phyloP scores from a whole-genome alignment of 768 basidiomycete genomes.

The Russula griseocarnosa region DNA sequence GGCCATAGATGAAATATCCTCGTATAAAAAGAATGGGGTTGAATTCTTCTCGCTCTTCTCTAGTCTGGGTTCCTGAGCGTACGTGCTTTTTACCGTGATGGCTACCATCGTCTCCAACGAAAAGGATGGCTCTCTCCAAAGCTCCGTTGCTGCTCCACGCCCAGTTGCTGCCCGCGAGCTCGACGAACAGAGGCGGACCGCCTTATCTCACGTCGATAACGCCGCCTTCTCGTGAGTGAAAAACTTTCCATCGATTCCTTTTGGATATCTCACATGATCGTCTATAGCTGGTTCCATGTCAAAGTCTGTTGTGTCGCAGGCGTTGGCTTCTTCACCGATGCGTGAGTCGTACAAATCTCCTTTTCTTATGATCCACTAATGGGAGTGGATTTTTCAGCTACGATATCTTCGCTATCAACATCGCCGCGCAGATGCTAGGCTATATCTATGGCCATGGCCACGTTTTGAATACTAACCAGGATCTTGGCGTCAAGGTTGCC shows the following conservation, averaged over 20 bases:
- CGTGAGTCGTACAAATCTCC: slow-evolving; percentile 39
- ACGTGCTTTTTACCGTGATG: slow-evolving; percentile 3
- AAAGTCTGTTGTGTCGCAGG: slow-evolving; percentile 52
- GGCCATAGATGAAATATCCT: slow-evolving; percentile 1
- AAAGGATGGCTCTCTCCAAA: slow-evolving; percentile 17
- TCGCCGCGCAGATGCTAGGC: slow-evolving; percentile 77
- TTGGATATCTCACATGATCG: not conserved
- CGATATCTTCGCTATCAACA: slow-evolving; percentile 88
- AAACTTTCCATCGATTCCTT: not conserved
- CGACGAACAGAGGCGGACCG: slow-evolving; percentile 71
- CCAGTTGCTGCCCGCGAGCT: slow-evolving; percentile 33
- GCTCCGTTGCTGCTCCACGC: not conserved
- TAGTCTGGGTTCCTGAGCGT: not conserved
- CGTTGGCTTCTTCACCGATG: slow-evolving; percentile 89
- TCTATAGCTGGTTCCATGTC: slow-evolving; percentile 47
- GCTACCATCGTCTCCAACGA: slow-evolving; percentile 8
- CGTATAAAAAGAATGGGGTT: not conserved
- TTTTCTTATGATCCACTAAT: not conserved
- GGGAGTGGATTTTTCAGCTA: slow-evolving; percentile 41
- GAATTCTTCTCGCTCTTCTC: not conserved
- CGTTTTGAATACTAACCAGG: slow-evolving; percentile 43
- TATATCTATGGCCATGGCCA: slow-evolving; percentile 59
- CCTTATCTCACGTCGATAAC: slow-evolving; percentile 82
- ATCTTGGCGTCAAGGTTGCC: slow-evolving; percentile 45
- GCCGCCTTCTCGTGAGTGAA: slow-evolving; percentile 71